Conservation (phyloP, 176 grass and related monocot genomes). For the Juncus inflexus region DNA sequence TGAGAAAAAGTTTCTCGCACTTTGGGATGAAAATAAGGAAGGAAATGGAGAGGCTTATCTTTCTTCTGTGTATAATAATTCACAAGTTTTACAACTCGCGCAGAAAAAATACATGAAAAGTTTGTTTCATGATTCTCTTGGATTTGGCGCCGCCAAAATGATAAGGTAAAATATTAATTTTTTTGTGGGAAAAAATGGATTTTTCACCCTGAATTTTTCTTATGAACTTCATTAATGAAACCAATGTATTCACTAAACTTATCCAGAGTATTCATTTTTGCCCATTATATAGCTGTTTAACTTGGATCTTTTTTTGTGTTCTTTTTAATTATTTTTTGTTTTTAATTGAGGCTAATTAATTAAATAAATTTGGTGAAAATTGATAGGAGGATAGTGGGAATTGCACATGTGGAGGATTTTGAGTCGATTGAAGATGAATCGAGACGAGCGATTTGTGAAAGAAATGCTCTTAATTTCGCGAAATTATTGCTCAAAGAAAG, state of each 20-base stretch:
- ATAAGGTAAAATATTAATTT: conserved; percentile 56
- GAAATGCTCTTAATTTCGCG: conserved; percentile 51
- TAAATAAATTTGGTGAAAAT: neutral
- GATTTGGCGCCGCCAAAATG: conserved; percentile 97
- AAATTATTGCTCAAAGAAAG: conserved; percentile 71
- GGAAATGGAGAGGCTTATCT: conserved; percentile 80
- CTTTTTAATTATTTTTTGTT: neutral
- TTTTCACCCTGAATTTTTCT: neutral
- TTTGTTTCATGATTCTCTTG: conserved; percentile 87
- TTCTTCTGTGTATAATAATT: conserved; percentile 60
- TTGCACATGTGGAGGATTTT: conserved; percentile 82
- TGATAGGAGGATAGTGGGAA: conserved; percentile 83
- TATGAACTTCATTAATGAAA: neutral
- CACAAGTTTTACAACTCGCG: conserved; percentile 35
- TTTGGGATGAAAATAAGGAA: conserved; percentile 81
- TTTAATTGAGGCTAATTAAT: neutral
- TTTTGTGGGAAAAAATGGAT: neutral
- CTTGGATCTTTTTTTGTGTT: neutral
- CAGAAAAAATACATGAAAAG: conserved; percentile 81
- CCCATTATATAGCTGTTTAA: neutral
- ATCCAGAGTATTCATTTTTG: too few species aligned
- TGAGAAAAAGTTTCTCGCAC: conserved; percentile 57
- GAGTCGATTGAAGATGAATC: conserved; percentile 62
- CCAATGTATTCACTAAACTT: too few species aligned
- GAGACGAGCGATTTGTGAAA: conserved; percentile 65